Evolutionary conservation across 2,329 filamentous ascomycete genomes (phyloP).

Genomic region (Trichoderma cornu-damae): DNA sequence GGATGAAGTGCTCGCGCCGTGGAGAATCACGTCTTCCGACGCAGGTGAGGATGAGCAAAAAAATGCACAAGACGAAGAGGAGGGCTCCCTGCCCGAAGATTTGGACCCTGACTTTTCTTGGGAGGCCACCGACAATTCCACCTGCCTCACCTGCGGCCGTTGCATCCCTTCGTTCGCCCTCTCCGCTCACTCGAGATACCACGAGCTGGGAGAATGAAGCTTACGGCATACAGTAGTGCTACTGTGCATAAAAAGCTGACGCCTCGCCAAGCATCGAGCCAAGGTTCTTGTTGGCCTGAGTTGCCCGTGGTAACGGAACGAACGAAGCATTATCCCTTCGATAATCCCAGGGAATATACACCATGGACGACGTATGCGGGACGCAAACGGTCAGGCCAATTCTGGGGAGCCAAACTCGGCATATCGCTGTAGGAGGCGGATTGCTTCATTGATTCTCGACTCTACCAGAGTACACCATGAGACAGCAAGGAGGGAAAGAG

Average conservation of each 20-base stretch:
- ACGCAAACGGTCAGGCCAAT: no score
- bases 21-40: conserved; percentile 46
- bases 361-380: no score
- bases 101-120: conserved; percentile 26
- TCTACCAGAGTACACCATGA: no score
- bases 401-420: no score
- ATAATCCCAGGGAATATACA: not conserved
- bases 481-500: no score
- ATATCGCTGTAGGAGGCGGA: no score
- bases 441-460: no score
- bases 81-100: conserved; percentile 24
- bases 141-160: conserved; percentile 48
- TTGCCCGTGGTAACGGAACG: not conserved
- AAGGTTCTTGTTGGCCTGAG: not conserved
- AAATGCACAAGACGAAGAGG: conserved; percentile 13
- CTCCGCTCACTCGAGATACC: conserved; percentile 45
- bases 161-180: conserved; percentile 54
- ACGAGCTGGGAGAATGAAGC: conserved; percentile 29
- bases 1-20: conserved; percentile 62
- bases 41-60: conserved; percentile 21
- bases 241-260: no score
- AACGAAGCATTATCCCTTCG: not conserved
- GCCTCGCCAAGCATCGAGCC: not conserved
- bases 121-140: conserved; percentile 29
- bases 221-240: not conserved